A percentile compares a stretch with the other conserved stretches of the same genome.
Conservation (phyloP, 129 eudicot genomes). For the Deinandra increscens region DNA sequence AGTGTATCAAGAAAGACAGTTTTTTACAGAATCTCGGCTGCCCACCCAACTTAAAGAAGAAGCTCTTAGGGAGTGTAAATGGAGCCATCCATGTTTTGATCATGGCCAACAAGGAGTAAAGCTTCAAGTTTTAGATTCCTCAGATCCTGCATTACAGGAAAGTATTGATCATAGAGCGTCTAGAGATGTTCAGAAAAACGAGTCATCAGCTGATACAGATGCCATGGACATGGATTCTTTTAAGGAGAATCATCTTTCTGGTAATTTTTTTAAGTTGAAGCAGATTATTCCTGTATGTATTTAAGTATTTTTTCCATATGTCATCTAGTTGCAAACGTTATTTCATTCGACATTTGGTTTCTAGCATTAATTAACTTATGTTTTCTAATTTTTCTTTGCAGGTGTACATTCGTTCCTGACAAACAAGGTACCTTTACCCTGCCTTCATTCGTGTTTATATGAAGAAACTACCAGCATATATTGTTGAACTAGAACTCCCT, state of each 20-base stretch:
- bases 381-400: slow-evolving; percentile 35
- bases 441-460: slow-evolving; percentile 9
- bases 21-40: slow-evolving; percentile 37
- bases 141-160: slow-evolving; percentile 52
- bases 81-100: slow-evolving; percentile 33
- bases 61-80: slow-evolving; percentile 20
- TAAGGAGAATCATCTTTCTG: slow-evolving; percentile 39
- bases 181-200: slow-evolving; percentile 45
- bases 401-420: slow-evolving; percentile 43
- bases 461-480: no score
- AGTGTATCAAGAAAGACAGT: slow-evolving; percentile 38
- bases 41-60: slow-evolving; percentile 32
- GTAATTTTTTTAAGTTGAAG: slow-evolving; percentile 27
- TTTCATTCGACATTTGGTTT: background rate
- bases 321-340: slow-evolving; percentile 8
- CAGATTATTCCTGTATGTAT: background rate
- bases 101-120: slow-evolving; percentile 44
- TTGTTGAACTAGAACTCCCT: no score
- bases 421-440: slow-evolving; percentile 51
- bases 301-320: slow-evolving; percentile 4
- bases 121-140: slow-evolving; percentile 46
- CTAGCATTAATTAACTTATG: background rate
- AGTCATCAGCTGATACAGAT: slow-evolving; percentile 68
- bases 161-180: slow-evolving; percentile 30
- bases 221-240: slow-evolving; percentile 49